These are phyloP conservation scores for Breviolum minutum DNA, from an alignment of 73 alveolate genomes.

Conservation along the genomic window DNA sequence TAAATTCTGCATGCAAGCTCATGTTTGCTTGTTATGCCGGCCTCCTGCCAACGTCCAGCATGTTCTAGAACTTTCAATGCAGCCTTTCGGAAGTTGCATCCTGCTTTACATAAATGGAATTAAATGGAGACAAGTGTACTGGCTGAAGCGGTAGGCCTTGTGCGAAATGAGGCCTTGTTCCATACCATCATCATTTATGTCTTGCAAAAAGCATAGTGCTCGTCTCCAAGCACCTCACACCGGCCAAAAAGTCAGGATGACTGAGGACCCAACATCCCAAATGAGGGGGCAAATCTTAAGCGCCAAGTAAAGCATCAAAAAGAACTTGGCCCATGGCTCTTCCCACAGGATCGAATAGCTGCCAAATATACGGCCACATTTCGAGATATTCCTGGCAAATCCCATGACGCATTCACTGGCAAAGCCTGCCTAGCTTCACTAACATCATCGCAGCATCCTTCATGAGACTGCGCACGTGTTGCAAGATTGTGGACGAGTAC, in stretches of 20 bases:
- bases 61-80: constrained; percentile 24
- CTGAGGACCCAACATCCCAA: background rate
- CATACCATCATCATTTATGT: background rate
- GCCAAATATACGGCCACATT: background rate
- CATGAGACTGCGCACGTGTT: too few relatives aligned
- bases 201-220: background rate
- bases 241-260: background rate
- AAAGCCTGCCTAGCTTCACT: background rate
- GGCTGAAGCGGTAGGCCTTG: background rate
- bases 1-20: background rate
- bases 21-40: background rate
- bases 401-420: background rate
- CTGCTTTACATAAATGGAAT: background rate
- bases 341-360: constrained; percentile 45
- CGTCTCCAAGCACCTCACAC: constrained; percentile 17
- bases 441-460: background rate
- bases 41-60: constrained; percentile 34
- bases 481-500: too few relatives aligned
- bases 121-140: background rate
- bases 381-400: background rate
- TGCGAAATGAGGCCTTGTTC: constrained; percentile 6
- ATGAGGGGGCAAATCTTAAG: background rate
- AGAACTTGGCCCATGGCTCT: background rate
- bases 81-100: background rate
- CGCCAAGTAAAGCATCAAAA: background rate